Base-by-base conservation (phyloP, 257 asterid species). In the Linderniella brevidens region DNA sequence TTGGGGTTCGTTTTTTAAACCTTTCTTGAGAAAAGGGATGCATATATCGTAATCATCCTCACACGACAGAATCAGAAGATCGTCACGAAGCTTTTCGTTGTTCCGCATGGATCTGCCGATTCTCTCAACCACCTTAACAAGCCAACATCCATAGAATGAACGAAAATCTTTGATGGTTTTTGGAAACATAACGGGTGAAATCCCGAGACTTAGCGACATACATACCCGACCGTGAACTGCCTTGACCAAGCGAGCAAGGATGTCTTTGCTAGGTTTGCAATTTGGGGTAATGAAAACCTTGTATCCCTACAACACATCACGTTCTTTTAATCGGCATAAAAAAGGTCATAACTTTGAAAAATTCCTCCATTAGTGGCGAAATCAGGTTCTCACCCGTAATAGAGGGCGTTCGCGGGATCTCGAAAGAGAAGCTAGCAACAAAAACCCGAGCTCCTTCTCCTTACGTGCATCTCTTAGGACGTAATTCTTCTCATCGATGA, bases 211-310 rank as follows among this genome's bases (percentile, higher is more conserved):
- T 57, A 46, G 32, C 25, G 13, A 35, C 43, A 29, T 52, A 64
- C 86, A 38, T 57, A 88, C 97, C 92, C 67, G 42, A 64, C 97
- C 97, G 72, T 63, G 77, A 67, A 88, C 95, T 5, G 85, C 86
- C 75, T 68, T 84, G 54, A 88, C 75, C 82, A 88, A 68, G 75
- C 56, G 69, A 50, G 68, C 64, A 18, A 88, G 60, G 58, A 80
- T 78, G 54, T 74, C 93, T 70, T 68, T 84, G 51, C 95, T 90
- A 15, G 97, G 97, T 68, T 88, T 88, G 13, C 95, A 83, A 65
- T 78, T 88, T 37, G 86, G 90, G 54, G 97, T 88, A 56, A 80
- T 62, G 19, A 83, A 61, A 44, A 88, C 92, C 64, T 72, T 74
- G 49, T 55, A 82, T 20, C 86, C 95, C 97, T 88, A 86, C 71